Evolutionary conservation across 345 rosid genomes (phyloP), one percentile per base, ranked within the genome.

Genomic region (Gossypium turneri): DNA sequence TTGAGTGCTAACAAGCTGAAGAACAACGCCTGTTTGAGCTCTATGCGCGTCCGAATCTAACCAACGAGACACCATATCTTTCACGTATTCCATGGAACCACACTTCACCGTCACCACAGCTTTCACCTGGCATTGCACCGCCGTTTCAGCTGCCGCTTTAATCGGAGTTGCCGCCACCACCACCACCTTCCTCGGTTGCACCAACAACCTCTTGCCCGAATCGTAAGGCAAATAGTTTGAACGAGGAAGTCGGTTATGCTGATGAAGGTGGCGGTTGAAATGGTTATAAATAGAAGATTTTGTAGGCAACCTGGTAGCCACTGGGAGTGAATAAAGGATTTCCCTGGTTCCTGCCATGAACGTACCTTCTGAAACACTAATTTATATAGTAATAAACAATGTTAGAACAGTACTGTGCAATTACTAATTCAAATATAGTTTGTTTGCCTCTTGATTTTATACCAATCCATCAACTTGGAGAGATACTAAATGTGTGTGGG

Each of bases 1-100:
- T 69, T 91, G 82, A 2, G 86, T 86, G 83, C 97, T 90, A 65
- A 93, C 75, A 72, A 95, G 94, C 85, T 93, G 88, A 82, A 95
- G 82, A 24, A 86, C 86, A 43, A 93, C 92, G 73, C 89, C 93
- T 75, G 85, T 80, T 22, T 97, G 94, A 70, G 89, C 80, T 75
- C 62, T 82, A 47, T 91, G 94, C 48, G 86, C 29, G 10, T 12
- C 77, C 43, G 90, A 82, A 78, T 91, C 96, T 64, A 87, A 79
- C 29, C 85, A 91, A 76, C 86, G 90, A 19, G 88, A 86, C 65
- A 95, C 13, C 55, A 89, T 82, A 70, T 88, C 97, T 70, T 89
- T 89, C 2, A 91, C 5, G 12, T 66, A 11, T 44, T 66, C n/a
- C n/a, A 0, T 7, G 34, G 24, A 10, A 24, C 45, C 70, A 44